These are phyloP conservation scores for Chrysanthemum makinoi DNA, from an alignment of 129 eudicot genomes.

Conservation along the genomic window DNA sequence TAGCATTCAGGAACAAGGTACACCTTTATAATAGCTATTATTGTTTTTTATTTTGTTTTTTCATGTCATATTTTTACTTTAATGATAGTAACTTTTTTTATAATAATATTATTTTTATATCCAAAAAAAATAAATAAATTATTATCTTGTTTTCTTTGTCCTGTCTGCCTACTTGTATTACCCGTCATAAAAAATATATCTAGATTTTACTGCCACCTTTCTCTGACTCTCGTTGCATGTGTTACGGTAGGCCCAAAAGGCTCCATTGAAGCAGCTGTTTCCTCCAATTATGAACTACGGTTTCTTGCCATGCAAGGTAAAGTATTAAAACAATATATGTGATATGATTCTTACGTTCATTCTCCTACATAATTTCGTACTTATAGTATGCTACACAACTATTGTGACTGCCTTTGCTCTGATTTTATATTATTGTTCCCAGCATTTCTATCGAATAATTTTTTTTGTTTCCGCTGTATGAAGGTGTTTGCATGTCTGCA, in stretches of 20 bases:
- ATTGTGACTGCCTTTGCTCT: not conserved
- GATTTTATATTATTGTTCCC: not conserved
- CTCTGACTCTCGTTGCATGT: not conserved
- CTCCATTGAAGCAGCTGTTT: slow-evolving; percentile 45
- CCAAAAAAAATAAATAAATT: too few relatives aligned
- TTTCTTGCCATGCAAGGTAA: slow-evolving; percentile 75
- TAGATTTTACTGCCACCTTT: not conserved
- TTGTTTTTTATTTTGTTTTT: not conserved
- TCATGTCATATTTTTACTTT: not conserved
- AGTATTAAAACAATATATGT: slow-evolving; percentile 1
- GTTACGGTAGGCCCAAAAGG: slow-evolving; percentile 32
- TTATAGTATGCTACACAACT: not conserved
- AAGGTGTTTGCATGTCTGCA: slow-evolving; percentile 76
- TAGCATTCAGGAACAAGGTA: slow-evolving; percentile 39
- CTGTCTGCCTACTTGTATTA: too few relatives aligned
- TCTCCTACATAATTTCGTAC: not conserved
- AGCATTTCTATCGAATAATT: slow-evolving; percentile 5
- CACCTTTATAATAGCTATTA: not conserved
- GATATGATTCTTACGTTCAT: not conserved
- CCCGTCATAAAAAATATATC: too few relatives aligned
- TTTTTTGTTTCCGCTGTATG: slow-evolving; percentile 21
- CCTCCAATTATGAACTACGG: slow-evolving; percentile 59
- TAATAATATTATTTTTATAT: too few relatives aligned
- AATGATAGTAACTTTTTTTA: not conserved
- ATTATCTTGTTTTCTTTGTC: too few relatives aligned